These are phyloP conservation scores for Backusella tuberculispora DNA, from an alignment of 192 early-diverging fungal species.

Conservation along the genomic window DNA sequence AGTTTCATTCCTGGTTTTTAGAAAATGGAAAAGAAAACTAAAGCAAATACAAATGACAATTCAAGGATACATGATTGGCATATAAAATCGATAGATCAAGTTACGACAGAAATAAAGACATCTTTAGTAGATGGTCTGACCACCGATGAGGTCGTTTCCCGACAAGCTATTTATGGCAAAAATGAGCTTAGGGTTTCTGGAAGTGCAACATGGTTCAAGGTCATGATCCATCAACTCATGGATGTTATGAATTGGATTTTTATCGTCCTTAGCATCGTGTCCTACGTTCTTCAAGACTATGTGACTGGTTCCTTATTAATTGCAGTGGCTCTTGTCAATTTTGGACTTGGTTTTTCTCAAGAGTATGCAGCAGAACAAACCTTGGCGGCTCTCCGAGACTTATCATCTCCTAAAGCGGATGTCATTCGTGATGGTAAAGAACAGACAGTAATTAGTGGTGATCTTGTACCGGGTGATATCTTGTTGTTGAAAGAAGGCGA, in stretches of 20 bases:
- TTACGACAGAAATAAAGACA: neutral
- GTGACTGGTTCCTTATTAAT: conserved; percentile 72
- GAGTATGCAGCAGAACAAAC: conserved; percentile 95
- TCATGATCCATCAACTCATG: conserved; percentile 62
- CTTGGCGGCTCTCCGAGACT: conserved; percentile 84
- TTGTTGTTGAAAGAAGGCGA: conserved; percentile 92
- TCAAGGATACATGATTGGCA: conserved; percentile 1
- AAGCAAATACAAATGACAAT: too few relatives aligned
- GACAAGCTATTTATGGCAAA: conserved; percentile 49
- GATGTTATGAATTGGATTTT: conserved; percentile 68
- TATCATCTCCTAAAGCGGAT: conserved; percentile 82
- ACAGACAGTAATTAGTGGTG: conserved; percentile 67
- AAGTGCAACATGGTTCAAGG: conserved; percentile 59
- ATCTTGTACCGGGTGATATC: conserved; percentile 89
- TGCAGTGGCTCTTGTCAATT: conserved; percentile 81
- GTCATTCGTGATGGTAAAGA: conserved; percentile 88
- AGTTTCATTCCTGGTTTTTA: too few relatives aligned
- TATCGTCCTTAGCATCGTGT: conserved; percentile 43
- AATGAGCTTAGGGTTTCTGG: conserved; percentile 67
- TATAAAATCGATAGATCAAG: conserved; percentile 8
- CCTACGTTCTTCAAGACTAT: conserved; percentile 68
- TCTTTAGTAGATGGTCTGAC: conserved; percentile 41
- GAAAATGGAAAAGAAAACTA: too few relatives aligned
- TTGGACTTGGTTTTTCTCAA: conserved; percentile 89
- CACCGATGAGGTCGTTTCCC: conserved; percentile 42